Conservation (phyloP, 306 rosid species). For the Acacia crassicarpa region DNA sequence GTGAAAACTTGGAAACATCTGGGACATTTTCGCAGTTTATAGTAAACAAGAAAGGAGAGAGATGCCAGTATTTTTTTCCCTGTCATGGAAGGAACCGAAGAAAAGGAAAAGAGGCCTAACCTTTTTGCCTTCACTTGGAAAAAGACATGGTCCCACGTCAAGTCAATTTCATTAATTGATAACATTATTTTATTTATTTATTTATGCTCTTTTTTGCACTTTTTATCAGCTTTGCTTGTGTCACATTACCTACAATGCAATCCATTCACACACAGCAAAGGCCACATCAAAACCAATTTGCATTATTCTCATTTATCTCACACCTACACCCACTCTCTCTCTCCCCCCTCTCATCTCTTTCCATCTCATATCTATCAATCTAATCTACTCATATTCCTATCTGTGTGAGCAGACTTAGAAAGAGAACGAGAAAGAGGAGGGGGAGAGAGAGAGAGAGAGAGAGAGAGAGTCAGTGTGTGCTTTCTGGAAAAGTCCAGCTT, state of each 20-base stretch:
- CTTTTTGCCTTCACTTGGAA: constrained; percentile 52
- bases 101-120: constrained; percentile 29
- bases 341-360: constrained; percentile 27
- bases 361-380: neutral
- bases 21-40: too few species aligned
- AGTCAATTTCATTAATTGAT: neutral
- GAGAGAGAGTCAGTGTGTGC: constrained; percentile 18
- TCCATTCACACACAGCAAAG: neutral
- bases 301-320: constrained; percentile 46
- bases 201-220: constrained; percentile 39
- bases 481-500: constrained; percentile 40
- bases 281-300: constrained; percentile 25
- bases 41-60: neutral
- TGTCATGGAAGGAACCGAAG: constrained; percentile 29
- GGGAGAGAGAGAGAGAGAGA: neutral
- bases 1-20: too few species aligned
- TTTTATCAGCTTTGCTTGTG: constrained; percentile 55
- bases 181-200: neutral
- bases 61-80: neutral
- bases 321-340: constrained; percentile 44
- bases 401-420: constrained; percentile 34
- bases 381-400: constrained; percentile 45
- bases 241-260: constrained; percentile 41
- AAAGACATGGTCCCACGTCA: constrained; percentile 62
- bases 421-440: neutral